Percentiles rank a stretch among this genome's conserved stretches.
These are phyloP conservation scores for Paecilomyces niveus DNA, from an alignment of 2,329 filamentous ascomycete genomes.

Conservation along the genomic window DNA sequence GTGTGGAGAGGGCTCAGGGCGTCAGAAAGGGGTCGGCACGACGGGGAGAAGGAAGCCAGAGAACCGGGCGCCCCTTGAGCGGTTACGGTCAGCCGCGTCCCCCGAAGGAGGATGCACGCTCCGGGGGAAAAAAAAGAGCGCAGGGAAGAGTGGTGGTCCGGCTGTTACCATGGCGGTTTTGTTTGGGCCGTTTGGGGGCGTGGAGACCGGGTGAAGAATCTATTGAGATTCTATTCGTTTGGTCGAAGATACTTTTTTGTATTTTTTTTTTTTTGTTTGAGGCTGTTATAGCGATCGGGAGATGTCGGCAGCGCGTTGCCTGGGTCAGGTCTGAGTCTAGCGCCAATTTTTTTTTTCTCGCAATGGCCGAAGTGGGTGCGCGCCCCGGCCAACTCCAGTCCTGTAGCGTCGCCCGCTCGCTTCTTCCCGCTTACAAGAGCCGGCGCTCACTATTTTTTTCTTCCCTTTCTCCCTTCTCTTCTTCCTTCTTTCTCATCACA, in stretches of 20 bases:
- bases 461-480: slow-evolving; percentile 35
- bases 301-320: slow-evolving; percentile 28
- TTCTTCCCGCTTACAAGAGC: slow-evolving; percentile 32
- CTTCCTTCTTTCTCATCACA: slow-evolving; percentile 37
- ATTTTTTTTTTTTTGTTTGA: too few species aligned
- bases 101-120: not conserved
- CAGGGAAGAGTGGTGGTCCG: not conserved
- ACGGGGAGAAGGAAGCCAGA: not conserved
- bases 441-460: slow-evolving; percentile 27
- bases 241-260: too few species aligned
- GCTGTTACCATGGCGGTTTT: not conserved
- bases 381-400: slow-evolving; percentile 1
- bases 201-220: not conserved
- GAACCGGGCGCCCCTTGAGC: too few species aligned
- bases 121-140: not conserved
- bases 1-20: not conserved
- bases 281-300: slow-evolving; percentile 23
- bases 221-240: too few species aligned
- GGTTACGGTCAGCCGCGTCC: not conserved
- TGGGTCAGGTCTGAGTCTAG: too few species aligned
- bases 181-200: not conserved
- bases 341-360: slow-evolving; percentile 3
- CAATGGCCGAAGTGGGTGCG: slow-evolving; percentile 1
- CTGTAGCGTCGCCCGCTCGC: slow-evolving; percentile 23
- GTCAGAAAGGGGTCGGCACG: not conserved